Evolutionary conservation across 805 yeast genomes (phyloP).

Genomic region (Suhomyces canberraensis): DNA sequence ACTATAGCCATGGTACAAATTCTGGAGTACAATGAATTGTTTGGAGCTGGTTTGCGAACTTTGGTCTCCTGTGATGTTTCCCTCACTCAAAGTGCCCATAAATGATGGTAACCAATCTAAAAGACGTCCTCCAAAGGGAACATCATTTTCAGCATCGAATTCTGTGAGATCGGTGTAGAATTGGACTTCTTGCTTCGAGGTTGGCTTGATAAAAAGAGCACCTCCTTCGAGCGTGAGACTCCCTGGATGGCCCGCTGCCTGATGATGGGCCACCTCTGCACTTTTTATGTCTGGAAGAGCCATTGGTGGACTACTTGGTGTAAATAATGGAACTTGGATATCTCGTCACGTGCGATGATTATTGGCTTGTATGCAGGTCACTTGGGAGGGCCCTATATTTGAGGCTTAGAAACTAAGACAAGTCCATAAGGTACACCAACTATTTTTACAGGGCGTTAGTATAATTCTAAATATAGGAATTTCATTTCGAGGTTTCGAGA

Average conservation of each 20-base stretch:
- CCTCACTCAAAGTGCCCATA: conserved; percentile 56
- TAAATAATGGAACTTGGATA: too few species aligned
- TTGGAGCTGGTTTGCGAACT: neutral
- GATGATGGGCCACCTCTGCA: conserved; percentile 37
- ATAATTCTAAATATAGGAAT: too few species aligned
- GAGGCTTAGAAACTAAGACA: too few species aligned
- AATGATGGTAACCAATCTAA: conserved; percentile 61
- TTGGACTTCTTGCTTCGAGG: conserved; percentile 62
- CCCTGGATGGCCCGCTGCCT: conserved; percentile 94
- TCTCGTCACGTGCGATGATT: too few species aligned
- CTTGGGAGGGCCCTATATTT: too few species aligned
- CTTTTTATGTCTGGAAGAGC: neutral
- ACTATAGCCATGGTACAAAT: conserved; percentile 56
- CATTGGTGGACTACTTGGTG: neutral
- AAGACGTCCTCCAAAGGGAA: conserved; percentile 30
- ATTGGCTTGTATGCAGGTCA: too few species aligned
- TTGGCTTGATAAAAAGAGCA: conserved; percentile 67
- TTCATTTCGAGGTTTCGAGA: too few species aligned
- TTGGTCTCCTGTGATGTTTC: conserved; percentile 19
- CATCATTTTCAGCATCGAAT: conserved; percentile 14
- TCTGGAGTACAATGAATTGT: conserved; percentile 64
- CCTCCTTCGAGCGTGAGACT: conserved; percentile 62
- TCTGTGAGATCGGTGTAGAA: conserved; percentile 51
- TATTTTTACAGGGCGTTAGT: too few species aligned
- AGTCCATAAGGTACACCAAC: too few species aligned